Percentiles rank a stretch among this genome's conserved stretches.
phyloP scores from a whole-genome alignment of 768 basidiomycete species.

The Holtermanniella nyarrowii region DNA sequence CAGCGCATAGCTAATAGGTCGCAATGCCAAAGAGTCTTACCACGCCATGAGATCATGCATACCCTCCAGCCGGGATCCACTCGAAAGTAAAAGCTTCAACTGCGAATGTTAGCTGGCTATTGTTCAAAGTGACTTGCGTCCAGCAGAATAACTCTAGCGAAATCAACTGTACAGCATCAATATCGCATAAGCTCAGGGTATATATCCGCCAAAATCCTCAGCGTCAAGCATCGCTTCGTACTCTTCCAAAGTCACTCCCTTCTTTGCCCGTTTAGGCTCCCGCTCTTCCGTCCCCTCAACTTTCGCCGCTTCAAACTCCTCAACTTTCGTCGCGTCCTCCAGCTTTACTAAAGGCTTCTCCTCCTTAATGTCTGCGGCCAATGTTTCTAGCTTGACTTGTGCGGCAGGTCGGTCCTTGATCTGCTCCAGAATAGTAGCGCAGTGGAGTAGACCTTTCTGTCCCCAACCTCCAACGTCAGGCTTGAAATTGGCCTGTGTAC shows the following conservation, averaged over 20 bases:
- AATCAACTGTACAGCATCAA: no score
- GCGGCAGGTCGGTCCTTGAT: constrained; percentile 16
- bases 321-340: constrained; percentile 2
- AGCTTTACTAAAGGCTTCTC: neutral
- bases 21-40: no score
- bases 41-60: no score
- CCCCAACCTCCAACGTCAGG: constrained; percentile 79
- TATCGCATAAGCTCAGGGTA: no score
- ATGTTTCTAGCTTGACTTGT: neutral
- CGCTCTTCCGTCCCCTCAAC: constrained; percentile 1
- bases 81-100: no score
- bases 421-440: constrained; percentile 54
- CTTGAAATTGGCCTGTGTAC: constrained; percentile 51
- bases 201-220: no score
- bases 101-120: no score
- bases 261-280: neutral
- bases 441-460: constrained; percentile 61
- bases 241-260: constrained; percentile 16
- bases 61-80: no score
- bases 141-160: no score
- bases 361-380: neutral
- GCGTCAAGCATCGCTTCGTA: constrained; percentile 33
- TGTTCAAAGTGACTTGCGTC: no score
- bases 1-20: no score
- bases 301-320: constrained; percentile 1